Evolutionary conservation across 73 alveolate species (phyloP).

Genomic region (Tetrahymena elliotti): DNA sequence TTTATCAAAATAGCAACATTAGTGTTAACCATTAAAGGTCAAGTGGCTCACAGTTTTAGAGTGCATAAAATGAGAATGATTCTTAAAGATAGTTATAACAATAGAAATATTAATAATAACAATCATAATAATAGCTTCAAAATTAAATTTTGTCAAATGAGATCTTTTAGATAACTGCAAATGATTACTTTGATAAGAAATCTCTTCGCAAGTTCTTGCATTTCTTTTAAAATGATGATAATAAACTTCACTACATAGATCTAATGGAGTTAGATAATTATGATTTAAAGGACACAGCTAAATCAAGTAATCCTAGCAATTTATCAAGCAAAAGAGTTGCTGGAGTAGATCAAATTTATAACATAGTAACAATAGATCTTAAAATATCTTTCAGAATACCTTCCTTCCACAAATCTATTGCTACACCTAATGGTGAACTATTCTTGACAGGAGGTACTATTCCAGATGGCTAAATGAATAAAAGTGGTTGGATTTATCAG

Average conservation of each 20-base stretch:
- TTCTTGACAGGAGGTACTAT: slow-evolving; percentile 17
- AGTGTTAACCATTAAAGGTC: not conserved
- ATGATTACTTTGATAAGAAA: not conserved
- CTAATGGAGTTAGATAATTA: not conserved
- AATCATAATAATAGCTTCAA: not conserved
- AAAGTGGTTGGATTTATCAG: not conserved
- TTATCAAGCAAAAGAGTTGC: not conserved
- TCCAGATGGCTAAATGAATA: not conserved
- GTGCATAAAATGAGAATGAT: not conserved
- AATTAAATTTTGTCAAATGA: not conserved
- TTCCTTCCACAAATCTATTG: slow-evolving; percentile 18
- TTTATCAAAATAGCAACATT: not conserved
- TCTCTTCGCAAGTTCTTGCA: not conserved
- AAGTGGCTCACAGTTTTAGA: not conserved
- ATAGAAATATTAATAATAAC: not conserved
- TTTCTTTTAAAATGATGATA: not conserved
- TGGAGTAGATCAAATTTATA: not conserved
- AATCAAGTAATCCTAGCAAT: not conserved
- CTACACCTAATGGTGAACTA: slow-evolving; percentile 35
- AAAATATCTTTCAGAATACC: slow-evolving; percentile 1
- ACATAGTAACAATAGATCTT: not conserved
- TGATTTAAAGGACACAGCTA: not conserved
- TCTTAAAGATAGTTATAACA: not conserved
- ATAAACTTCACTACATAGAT: not conserved
- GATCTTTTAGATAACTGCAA: not conserved